A percentile compares a stretch with the other conserved stretches of the same genome.
These are phyloP conservation scores for Entomortierella chlamydospora DNA, from an alignment of 192 early-diverging fungal species.

Conservation along the genomic window DNA sequence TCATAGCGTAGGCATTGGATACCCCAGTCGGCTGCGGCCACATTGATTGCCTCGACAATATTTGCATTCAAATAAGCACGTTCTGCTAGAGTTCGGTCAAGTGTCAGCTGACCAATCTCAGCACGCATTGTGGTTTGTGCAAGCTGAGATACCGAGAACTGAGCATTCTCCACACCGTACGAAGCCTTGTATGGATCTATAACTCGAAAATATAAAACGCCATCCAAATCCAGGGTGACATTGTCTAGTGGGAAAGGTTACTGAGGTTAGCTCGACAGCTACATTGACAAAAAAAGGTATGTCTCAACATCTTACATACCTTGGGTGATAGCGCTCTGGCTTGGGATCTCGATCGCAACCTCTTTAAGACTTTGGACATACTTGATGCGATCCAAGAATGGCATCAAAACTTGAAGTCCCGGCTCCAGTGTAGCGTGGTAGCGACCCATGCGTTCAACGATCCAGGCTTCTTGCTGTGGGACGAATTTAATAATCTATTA, in stretches of 20 bases:
- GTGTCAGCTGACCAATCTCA: conserved; percentile 97
- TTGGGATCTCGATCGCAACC: conserved; percentile 91
- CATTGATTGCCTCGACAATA: conserved; percentile 97
- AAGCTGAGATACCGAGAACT: conserved; percentile 95
- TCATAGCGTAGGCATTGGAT: conserved; percentile 96
- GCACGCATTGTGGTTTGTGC: conserved; percentile 99
- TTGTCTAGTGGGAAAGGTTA: conserved; percentile 75
- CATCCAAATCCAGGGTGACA: conserved; percentile 95
- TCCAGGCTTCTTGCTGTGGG: conserved; percentile 97
- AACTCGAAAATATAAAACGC: conserved; percentile 94
- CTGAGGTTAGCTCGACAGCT: background rate
- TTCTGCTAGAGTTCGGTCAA: conserved; percentile 95
- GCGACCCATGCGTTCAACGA: conserved; percentile 94
- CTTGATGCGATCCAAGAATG: conserved; percentile 86
- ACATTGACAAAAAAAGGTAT: background rate
- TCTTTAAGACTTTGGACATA: conserved; percentile 97
- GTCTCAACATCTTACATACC: conserved; percentile 13
- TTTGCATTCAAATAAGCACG: conserved; percentile 91
- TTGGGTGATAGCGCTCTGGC: conserved; percentile 91
- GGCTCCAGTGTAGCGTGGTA: conserved; percentile 86
- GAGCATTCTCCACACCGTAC: conserved; percentile 94
- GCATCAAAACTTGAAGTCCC: conserved; percentile 89
- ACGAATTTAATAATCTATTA: conserved; percentile 94
- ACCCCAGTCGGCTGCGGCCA: conserved; percentile 94
- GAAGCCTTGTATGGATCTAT: conserved; percentile 94